Base-by-base conservation (phyloP, 495 filamentous ascomycete genomes). In the Penicillium riverlandense region DNA sequence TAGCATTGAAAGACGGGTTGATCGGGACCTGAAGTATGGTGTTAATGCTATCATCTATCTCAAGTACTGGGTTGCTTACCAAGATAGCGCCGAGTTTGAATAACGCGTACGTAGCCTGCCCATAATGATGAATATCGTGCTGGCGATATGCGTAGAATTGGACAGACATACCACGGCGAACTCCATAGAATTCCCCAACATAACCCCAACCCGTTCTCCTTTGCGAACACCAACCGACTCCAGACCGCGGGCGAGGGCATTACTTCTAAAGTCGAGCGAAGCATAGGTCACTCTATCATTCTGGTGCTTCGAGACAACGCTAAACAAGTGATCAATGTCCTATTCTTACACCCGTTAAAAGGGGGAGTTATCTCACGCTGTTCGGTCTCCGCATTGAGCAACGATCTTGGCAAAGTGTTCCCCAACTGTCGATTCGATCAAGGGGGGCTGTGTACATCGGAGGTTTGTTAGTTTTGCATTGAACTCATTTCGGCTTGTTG, bases 41-140 rank as follows among this genome's bases (percentile, higher is more conserved):
- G 8, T 9, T 3, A 29, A 43, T 53, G 11, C 10, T 22, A 10
- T 7, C 22, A 11, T 27, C 11, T 2, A n/a, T 4, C 27, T 13
- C 5, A 32, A 8, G 27, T 40, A 40, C 32, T 29, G 31, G 1
- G 1, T 35, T 6, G 49, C 71, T 37, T 63, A 85, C 90, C 44
- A 96, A 69, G 38, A 96, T 83, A 35, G 88, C 92, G 11, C 92
- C 92, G 2, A 96, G 75, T 61, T 98, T 96, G 63, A 92, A 95
- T 14, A 95, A 49, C 6, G 89, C 89, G 66, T 98, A 96, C 15
- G 85, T 94, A 11, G 79, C 63, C 61, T 83, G 43, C 3, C 22
- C 22, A 4, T 3, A 0, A 22, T 22, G 9, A 36, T 37, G 6
- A 40, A 49, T 14, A 48, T 32, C 9, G 38, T 29, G 38, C 46